Evolutionary conservation across 73 alveolate genomes (phyloP).

Genomic region (Blepharisma japonicum): DNA sequence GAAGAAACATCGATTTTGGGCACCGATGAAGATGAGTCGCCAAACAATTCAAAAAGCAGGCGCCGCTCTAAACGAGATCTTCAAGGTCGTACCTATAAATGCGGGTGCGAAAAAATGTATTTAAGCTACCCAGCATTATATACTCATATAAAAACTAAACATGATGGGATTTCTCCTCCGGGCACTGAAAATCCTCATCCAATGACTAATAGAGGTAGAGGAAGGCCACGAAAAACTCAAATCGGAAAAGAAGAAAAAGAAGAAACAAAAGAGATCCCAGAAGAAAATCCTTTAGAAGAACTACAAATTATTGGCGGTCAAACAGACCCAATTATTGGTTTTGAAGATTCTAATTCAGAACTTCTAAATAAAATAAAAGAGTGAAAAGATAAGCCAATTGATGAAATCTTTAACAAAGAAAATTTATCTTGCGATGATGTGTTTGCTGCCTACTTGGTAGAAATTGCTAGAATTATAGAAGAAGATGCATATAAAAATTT

Average conservation of each 20-base stretch:
- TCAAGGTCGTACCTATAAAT: constrained; percentile 73
- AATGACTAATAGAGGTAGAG: constrained; percentile 87
- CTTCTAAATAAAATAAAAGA: too few relatives aligned
- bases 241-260: constrained; percentile 42
- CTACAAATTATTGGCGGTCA: too few relatives aligned
- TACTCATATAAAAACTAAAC: constrained; percentile 93
- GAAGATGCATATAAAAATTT: constrained; percentile 63
- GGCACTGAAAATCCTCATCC: constrained; percentile 81
- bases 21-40: too few relatives aligned
- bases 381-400: constrained; percentile 32
- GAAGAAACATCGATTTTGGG: too few relatives aligned
- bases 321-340: too few relatives aligned
- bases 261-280: constrained; percentile 44
- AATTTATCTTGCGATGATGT: constrained; percentile 58
- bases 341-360: too few relatives aligned
- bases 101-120: constrained; percentile 94
- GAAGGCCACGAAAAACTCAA: constrained; percentile 84
- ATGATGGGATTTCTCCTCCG: constrained; percentile 58
- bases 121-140: constrained; percentile 93
- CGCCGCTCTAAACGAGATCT: constrained; percentile 83
- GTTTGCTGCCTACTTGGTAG: constrained; percentile 61
- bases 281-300: constrained; percentile 32
- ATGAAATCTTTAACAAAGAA: constrained; percentile 40
- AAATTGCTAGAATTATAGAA: constrained; percentile 58
- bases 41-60: constrained; percentile 44